These are phyloP conservation scores for Wallacemonas sp. DNA, from an alignment of 208 protist genomes.

Conservation along the genomic window DNA sequence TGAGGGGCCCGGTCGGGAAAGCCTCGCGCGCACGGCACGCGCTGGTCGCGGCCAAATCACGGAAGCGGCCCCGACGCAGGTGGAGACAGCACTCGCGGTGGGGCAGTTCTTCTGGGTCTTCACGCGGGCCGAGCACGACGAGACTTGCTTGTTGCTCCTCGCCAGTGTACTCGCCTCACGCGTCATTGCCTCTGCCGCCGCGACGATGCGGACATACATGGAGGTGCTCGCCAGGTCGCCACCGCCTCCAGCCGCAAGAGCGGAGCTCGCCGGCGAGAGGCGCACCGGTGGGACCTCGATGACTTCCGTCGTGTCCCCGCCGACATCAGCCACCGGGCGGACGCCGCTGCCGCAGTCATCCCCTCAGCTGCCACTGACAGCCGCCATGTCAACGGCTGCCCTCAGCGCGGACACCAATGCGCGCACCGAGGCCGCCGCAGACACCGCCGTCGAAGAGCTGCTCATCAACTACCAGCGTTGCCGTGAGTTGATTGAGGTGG, in stretches of 20 bases:
- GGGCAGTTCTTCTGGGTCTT: conserved; percentile 39
- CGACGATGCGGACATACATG: conserved; percentile 23
- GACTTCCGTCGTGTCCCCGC: not conserved
- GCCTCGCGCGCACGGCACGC: not conserved
- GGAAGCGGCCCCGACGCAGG: not conserved
- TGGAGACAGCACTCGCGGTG: conserved; percentile 13
- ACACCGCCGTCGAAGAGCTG: conserved; percentile 27
- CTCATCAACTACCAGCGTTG: conserved; percentile 22
- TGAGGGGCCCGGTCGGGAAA: not conserved
- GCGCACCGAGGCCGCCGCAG: conserved; percentile 16
- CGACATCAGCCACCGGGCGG: not conserved
- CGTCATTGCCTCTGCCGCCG: conserved; percentile 25
- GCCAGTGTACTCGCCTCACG: conserved; percentile 51
- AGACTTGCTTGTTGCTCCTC: conserved; percentile 49
- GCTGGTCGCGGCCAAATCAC: not conserved
- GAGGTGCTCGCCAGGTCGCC: not conserved
- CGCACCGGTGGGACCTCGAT: not conserved
- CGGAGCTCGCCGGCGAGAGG: not conserved
- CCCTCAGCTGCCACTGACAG: no score
- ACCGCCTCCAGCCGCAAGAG: not conserved
- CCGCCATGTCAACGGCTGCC: no score
- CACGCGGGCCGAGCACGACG: conserved; percentile 26
- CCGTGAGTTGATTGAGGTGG: conserved; percentile 28
- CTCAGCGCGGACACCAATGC: not conserved
- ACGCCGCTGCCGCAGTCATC: no score